Evolutionary conservation across 306 rosid species (phyloP), one percentile per base, ranked within the genome.

Genomic region (Citrullus amarus): DNA sequence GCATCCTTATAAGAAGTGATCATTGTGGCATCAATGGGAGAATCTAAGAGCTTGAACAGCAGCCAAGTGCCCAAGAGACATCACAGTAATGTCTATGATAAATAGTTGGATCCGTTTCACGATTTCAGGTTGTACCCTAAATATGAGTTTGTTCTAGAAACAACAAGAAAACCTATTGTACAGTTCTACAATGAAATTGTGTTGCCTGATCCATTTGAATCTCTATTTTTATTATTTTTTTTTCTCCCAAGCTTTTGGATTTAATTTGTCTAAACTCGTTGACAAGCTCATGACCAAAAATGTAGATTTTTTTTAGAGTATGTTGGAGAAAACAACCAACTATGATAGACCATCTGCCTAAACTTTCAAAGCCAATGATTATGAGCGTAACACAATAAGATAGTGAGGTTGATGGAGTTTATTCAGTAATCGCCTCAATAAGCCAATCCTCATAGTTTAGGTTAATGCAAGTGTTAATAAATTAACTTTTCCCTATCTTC

Each of bases 131-230:
- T 92, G 55, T 94, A 91, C 80, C 97, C 96, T 50, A 95, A 95
- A 84, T 97, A 92, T 6, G 97, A 95, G 82, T 90, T 96, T 70
- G 98, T 97, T 28, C 93, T 97, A 36, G 96, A 95, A 82, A 80
- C 90, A 41, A 89, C 89, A 4, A 92, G 90, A 95, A 25, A 81
- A 81, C 96, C 98, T 81, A 96, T 32, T 2, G 36, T 32, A 32
- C 3, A 32, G 36, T 32, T 32, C 36, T 32, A 32, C 36, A 32
- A 32, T 32, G 36, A 32, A 32, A 32, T 32, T 32, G 91, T 91
- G 78, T 92, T 89, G 75, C 97, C 96, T 57, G 96, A 94, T 62
- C 96, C 96, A 50, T 81, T 77, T 1, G 95, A 92, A 79, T 81
- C 32, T 36, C 11, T 30, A 2, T 61, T 61, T 43, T 8, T 1